These are phyloP conservation scores for Jimgerdemannia flammicorona DNA, from an alignment of 192 early-diverging fungal genomes.

Conservation along the genomic window DNA sequence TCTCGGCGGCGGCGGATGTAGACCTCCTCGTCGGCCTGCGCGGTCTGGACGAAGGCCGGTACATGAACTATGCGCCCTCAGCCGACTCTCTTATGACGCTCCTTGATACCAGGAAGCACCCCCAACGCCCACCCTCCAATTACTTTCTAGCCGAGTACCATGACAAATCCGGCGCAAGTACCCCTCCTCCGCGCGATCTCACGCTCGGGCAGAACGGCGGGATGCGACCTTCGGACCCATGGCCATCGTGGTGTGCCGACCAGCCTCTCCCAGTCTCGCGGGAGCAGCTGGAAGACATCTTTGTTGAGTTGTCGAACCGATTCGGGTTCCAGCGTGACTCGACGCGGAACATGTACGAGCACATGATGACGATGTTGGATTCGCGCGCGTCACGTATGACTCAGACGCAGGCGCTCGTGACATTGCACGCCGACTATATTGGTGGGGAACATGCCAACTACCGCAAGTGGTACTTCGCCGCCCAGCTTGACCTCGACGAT, in stretches of 20 bases:
- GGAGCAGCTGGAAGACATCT: slow-evolving; percentile 68
- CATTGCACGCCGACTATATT: slow-evolving; percentile 77
- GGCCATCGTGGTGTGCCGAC: slow-evolving; percentile 44
- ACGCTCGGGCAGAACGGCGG: background rate
- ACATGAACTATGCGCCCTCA: slow-evolving; percentile 66
- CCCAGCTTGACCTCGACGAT: slow-evolving; percentile 61
- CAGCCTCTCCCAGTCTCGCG: slow-evolving; percentile 60
- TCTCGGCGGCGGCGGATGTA: background rate
- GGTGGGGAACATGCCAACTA: slow-evolving; percentile 82
- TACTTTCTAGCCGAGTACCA: background rate
- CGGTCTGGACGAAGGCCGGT: slow-evolving; percentile 46
- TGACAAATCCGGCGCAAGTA: background rate
- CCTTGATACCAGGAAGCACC: slow-evolving; percentile 53
- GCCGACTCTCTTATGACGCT: slow-evolving; percentile 68
- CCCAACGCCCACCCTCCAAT: background rate
- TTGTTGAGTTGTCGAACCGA: slow-evolving; percentile 59
- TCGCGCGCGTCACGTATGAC: slow-evolving; percentile 77
- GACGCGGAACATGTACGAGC: slow-evolving; percentile 75
- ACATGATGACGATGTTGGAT: slow-evolving; percentile 76
- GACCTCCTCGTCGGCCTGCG: slow-evolving; percentile 36
- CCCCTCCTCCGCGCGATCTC: background rate
- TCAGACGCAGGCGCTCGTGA: slow-evolving; percentile 63
- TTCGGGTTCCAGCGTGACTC: slow-evolving; percentile 80
- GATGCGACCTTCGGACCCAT: slow-evolving; percentile 3
- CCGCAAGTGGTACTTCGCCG: slow-evolving; percentile 82